Base-by-base conservation (phyloP, 345 rosid species). In the Salix koriyanagi region DNA sequence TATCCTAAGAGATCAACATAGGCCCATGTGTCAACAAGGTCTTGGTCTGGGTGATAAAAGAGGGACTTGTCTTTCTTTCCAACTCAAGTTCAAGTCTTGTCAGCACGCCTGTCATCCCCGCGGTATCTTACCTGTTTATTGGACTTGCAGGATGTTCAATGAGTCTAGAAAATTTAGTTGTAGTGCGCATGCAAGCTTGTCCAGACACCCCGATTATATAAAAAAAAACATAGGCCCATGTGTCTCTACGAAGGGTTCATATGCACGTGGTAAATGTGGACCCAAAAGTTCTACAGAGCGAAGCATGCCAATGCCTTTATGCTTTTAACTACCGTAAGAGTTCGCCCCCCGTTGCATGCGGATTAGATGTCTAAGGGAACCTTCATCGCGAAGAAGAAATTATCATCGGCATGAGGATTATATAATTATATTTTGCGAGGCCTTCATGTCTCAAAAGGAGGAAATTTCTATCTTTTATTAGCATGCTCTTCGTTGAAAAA, bases 181-280 rank as follows among this genome's bases (percentile, higher is more conserved):
- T 25, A 1, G 1, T 25, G 1, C 25, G 25, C 26, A 25, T 25
- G 26, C 26, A 25, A 25, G 26, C 26, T 25, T 25, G 1, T 1
- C 25, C 25, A 1, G 1, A 25, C 26, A 25, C 0, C 26, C 1
- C 26, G 1, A 25, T 25, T 25, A 25, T 25, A 25, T 25, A 25
- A 25, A 25, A 25, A 25, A 25, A 25, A 71, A 64, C 64, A 61
- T 82, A 75, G 87, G 87, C 79, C 79, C 91, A 75, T 67, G 77
- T 82, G 85, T 79, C 80, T 23, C 42, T 34, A 2, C 1, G 1
- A 54, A 13, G 46, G 80, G 50, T 69, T 58, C 39, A 0, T 65
- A 74, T 74, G 70, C 82, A 82, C 81, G 83, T 84, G 88, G 88
- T 75, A 77, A 81, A 41, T 18, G 78, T 76, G 86, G 85, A 36